Conservation (phyloP, 306 rosid species). For the Castanopsis chinensis region DNA sequence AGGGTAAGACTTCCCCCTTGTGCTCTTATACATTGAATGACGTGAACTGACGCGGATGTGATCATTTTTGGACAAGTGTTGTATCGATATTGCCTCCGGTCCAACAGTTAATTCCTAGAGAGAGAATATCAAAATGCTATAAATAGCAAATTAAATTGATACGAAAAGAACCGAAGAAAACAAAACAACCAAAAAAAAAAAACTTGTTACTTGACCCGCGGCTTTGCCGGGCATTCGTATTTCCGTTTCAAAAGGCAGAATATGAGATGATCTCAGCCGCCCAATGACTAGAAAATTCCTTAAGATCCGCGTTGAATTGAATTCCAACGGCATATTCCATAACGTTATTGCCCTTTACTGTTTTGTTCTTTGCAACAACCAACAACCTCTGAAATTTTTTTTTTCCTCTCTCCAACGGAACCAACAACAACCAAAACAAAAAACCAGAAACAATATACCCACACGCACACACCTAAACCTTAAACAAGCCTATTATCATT, state of each 20-base stretch:
- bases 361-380: constrained; percentile 34
- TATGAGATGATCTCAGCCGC: constrained; percentile 12
- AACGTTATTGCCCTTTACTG: constrained; percentile 10
- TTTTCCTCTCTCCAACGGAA: no score
- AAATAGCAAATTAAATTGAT: no score
- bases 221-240: constrained; percentile 15
- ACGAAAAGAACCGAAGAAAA: no score
- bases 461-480: not conserved
- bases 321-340: constrained; percentile 25
- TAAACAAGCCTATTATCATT: no score
- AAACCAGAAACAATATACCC: no score
- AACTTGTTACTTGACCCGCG: constrained; percentile 24
- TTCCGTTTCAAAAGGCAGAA: constrained; percentile 37
- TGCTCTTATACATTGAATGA: no score
- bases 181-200: not conserved
- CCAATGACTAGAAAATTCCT: constrained; percentile 26
- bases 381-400: constrained; percentile 27
- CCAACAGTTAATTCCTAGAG: no score
- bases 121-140: no score
- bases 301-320: constrained; percentile 26
- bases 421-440: constrained; percentile 1
- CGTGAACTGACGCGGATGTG: no score
- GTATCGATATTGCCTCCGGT: no score
- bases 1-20: no score
- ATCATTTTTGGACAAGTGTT: no score